Base-by-base conservation (phyloP, 306 rosid genomes). In the Cucumis melo region DNA sequence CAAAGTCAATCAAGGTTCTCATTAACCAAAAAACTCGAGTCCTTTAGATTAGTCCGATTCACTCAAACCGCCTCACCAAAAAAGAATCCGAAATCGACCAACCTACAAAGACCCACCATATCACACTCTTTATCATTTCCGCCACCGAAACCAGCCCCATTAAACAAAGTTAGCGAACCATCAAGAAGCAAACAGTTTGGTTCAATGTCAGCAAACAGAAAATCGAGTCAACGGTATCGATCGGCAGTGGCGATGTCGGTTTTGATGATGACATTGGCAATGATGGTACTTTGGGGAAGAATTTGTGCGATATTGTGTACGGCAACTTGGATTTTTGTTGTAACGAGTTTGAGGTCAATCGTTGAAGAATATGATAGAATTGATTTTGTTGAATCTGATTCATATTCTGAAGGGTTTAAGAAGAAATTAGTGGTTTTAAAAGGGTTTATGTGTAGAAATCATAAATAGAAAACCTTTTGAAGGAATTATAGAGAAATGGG, bases 231-330 rank as follows among this genome's bases (percentile, higher is more conserved):
- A 12, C 16, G 7, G 17, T 23, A 42, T 19, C 15, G n/a, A 19
- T 19, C 70, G 8, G 24, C 3, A 10, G 15, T 24, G 20, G 78
- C 42, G 19, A 23, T 76, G 38, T 58, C 71, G 11, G 15, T 76
- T 34, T 9, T 76, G 23, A 58, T 76, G 5, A 23, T 76, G 14
- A 76, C 56, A 5, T 39, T 76, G 46, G 16, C 42, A 16, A 76
- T 76, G 2, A 76, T 76, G 78, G 13, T 76, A 11, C 5, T 59
- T 19, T 76, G 78, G 78, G 78, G 78, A 76, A 76, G n/a, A 76
- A 4, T 76, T 0, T 76, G 68, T 39, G 78, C 78, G 4, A 76
- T 76, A 6, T 15, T 76, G 5, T 58, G 70, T 8, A 76, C 78
- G 39, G 68, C 78, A 8, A 8, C 16, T 1, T 76, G 78, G 78